phyloP scores from a whole-genome alignment of 768 basidiomycete genomes.

The Lentinula aciculospora region DNA sequence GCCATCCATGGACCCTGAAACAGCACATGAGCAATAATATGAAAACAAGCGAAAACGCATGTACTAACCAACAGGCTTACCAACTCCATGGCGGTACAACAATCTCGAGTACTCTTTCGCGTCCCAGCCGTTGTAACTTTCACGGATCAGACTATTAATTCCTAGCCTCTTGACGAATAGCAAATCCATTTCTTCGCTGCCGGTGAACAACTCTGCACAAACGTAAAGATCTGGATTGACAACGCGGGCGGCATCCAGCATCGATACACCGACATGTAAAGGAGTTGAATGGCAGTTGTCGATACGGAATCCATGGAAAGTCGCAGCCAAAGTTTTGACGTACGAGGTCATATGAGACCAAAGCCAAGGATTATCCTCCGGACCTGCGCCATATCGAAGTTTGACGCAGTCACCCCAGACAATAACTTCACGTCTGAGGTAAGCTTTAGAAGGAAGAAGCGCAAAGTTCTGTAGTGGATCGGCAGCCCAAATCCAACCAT shows the following conservation, averaged over 20 bases:
- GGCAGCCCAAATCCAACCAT: constrained; percentile 99
- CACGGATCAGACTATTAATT: constrained; percentile 89
- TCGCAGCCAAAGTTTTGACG: constrained; percentile 69
- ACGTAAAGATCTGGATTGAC: constrained; percentile 93
- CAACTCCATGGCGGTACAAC: constrained; percentile 85
- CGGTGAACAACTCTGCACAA: constrained; percentile 96
- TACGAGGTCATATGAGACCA: constrained; percentile 91
- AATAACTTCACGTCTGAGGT: constrained; percentile 93
- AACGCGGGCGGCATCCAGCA: constrained; percentile 88
- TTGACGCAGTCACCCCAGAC: constrained; percentile 99
- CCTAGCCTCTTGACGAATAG: constrained; percentile 89
- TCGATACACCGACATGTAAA: constrained; percentile 87
- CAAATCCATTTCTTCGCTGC: constrained; percentile 89
- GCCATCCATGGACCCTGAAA: constrained; percentile 84
- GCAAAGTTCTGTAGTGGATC: constrained; percentile 96
- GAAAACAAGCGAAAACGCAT: background rate
- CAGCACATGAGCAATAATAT: too few relatives aligned
- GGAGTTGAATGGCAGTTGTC: constrained; percentile 99
- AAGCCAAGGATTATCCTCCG: constrained; percentile 85
- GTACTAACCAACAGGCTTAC: constrained; percentile 83
- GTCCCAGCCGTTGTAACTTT: constrained; percentile 89
- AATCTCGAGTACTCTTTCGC: constrained; percentile 88
- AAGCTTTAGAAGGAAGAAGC: constrained; percentile 85
- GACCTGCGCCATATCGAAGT: constrained; percentile 82
- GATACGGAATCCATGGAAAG: constrained; percentile 94